Base-by-base conservation (phyloP, 371 early-diverging fungal species). In the Mortierella sp. region DNA sequence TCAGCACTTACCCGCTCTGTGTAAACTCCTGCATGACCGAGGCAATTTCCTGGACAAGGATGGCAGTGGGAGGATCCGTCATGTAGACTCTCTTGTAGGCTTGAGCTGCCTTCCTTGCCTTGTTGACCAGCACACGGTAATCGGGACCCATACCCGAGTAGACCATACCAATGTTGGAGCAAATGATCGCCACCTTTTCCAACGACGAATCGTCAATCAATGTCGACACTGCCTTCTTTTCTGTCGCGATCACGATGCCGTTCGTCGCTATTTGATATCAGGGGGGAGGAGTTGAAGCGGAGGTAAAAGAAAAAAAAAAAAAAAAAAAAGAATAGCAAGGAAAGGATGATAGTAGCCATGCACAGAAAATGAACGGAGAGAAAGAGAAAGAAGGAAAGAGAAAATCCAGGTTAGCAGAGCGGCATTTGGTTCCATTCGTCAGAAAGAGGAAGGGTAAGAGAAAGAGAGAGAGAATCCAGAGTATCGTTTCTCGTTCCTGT, bases 101-200 rank as follows among this genome's bases (percentile, higher is more conserved):
- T 77, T 98, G 98, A 55, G 98, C 98, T 51, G 93, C 89, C 84
- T 99, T 99, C 72, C 99, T 91, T 62, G 98, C 98, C 81, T 95
- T 95, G 82, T 89, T 91, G 43, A 97, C 94, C 56, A 98, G 86
- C n/a, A 98, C 94, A 65, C 98, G 92, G 80, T 96, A 95, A 86
- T 97, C 98, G 45, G 98, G 98, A 0, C 96, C 97, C 96, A 99
- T 97, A 53, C 99, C 99, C 44, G 98, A 95, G 83, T 98, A 99
- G 57, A 98, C 96, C 88, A 99, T 91, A 66, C 98, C 99, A 74
- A 98, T 94, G 82, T 93, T 96, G 64, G 91, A 86, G 75, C 95
- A 96, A 62, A 99, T 90, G 69, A 86, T 88, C 51, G 94, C 90
- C 45, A 99, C 95, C 79, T 94, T 94, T 75, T 95, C 94, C 75